These are phyloP conservation scores for Scutellaria barbata DNA, from an alignment of 257 asterid genomes.

Conservation along the genomic window DNA sequence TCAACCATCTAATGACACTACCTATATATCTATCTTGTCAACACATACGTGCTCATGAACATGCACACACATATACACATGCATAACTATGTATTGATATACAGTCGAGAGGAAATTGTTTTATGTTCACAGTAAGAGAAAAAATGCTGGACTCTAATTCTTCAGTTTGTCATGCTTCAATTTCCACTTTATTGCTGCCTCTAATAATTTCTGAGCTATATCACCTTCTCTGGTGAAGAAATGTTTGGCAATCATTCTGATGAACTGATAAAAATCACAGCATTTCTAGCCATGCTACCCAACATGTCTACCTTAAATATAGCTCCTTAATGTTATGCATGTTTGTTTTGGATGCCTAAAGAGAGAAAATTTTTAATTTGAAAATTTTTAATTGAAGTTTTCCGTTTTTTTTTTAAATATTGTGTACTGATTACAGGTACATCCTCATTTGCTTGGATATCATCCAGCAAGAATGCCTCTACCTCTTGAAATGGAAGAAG, in stretches of 20 bases:
- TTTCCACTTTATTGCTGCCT: constrained; percentile 26
- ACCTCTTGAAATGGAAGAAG: constrained; percentile 84
- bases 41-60: not conserved
- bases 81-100: not conserved
- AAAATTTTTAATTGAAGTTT: not conserved
- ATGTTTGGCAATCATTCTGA: not conserved
- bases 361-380: no score
- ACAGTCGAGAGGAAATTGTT: not conserved
- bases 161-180: constrained; percentile 18
- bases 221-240: constrained; percentile 7
- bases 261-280: not conserved
- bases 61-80: not conserved
- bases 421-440: constrained; percentile 50
- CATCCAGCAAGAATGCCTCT: constrained; percentile 76
- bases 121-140: constrained; percentile 2
- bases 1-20: not conserved
- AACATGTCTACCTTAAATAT: not conserved
- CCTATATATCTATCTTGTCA: not conserved
- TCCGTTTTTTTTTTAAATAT: not conserved
- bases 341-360: not conserved
- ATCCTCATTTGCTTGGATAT: constrained; percentile 62
- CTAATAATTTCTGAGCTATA: constrained; percentile 5
- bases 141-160: not conserved
- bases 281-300: not conserved
- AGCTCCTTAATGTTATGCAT: not conserved